phyloP scores from a whole-genome alignment of 768 basidiomycete species.

The Suillus subalutaceus region DNA sequence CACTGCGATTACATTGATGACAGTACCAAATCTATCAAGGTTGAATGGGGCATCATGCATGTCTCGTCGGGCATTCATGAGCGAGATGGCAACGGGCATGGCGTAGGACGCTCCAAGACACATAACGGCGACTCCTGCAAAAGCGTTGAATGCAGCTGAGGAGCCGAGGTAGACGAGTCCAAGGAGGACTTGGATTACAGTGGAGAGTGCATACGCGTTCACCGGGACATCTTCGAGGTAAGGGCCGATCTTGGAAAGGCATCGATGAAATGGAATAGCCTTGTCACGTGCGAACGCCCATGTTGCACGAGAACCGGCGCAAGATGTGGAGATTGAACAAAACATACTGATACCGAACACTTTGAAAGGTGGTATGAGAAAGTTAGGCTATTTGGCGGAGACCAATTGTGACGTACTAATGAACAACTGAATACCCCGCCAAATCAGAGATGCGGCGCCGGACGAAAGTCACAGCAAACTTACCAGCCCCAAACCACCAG shows the following conservation, averaged over 20 bases:
- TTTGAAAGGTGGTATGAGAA: conserved; percentile 17
- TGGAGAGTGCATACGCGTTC: conserved; percentile 63
- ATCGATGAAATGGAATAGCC: conserved; percentile 56
- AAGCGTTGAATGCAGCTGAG: conserved; percentile 66
- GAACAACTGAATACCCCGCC: conserved; percentile 37
- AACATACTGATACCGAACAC: conserved; percentile 62
- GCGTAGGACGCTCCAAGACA: conserved; percentile 67
- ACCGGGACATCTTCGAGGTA: conserved; percentile 52
- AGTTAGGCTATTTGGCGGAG: not conserved
- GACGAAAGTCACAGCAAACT: conserved; percentile 19
- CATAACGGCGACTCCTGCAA: conserved; percentile 67
- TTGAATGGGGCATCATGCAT: conserved; percentile 53
- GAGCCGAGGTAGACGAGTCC: conserved; percentile 67
- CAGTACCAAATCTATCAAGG: conserved; percentile 47
- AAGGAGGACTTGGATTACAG: conserved; percentile 57
- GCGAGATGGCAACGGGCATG: conserved; percentile 59
- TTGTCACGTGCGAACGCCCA: conserved; percentile 74
- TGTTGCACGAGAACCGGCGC: conserved; percentile 68
- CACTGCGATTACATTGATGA: conserved; percentile 54
- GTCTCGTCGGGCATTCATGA: conserved; percentile 45
- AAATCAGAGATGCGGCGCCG: not conserved
- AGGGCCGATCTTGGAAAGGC: conserved; percentile 50
- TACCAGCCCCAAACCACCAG: conserved; percentile 65
- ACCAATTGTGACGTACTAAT: conserved; percentile 35
- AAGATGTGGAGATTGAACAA: conserved; percentile 67